phyloP scores from a whole-genome alignment of 2,329 filamentous ascomycete species.

The Arthrocladium fulminans region DNA sequence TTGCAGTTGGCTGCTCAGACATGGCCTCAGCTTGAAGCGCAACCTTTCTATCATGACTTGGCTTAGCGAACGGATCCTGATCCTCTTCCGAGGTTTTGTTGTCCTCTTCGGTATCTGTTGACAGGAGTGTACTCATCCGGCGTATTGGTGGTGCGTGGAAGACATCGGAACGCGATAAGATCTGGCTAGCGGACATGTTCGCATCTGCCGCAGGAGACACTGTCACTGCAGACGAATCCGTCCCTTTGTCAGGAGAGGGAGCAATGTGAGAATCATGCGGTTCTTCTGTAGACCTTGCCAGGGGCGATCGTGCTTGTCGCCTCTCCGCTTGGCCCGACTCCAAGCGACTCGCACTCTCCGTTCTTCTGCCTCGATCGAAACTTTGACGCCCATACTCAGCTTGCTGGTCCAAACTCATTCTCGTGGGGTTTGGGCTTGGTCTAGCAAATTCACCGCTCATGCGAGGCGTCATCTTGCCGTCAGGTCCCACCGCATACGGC shows the following conservation, averaged over 20 bases:
- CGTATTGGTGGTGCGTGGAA: conserved; percentile 69
- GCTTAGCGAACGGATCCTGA: conserved; percentile 14
- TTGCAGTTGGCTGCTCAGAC: not conserved
- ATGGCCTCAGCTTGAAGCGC: conserved; percentile 7
- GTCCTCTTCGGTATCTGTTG: conserved; percentile 33
- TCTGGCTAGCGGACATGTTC: conserved; percentile 80
- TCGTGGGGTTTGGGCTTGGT: conserved; percentile 30
- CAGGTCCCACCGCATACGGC: conserved; percentile 40
- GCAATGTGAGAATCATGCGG: conserved; percentile 69
- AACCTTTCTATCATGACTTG: conserved; percentile 1
- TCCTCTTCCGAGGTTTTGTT: conserved; percentile 30
- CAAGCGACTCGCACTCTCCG: conserved; percentile 52
- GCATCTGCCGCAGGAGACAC: conserved; percentile 60
- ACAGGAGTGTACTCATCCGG: conserved; percentile 25
- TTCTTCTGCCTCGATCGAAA: conserved; percentile 42
- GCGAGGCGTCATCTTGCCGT: conserved; percentile 39
- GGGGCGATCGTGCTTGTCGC: conserved; percentile 41
- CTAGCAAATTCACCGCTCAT: conserved; percentile 36
- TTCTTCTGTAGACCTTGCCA: conserved; percentile 45
- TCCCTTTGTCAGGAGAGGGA: conserved; percentile 65
- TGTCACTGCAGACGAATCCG: conserved; percentile 60
- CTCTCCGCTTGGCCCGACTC: conserved; percentile 43
- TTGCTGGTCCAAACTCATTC: conserved; percentile 27
- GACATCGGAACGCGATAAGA: conserved; percentile 75
- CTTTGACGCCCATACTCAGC: conserved; percentile 25